Base-by-base conservation (phyloP, 306 rosid species). In the Mimosa pudica region DNA sequence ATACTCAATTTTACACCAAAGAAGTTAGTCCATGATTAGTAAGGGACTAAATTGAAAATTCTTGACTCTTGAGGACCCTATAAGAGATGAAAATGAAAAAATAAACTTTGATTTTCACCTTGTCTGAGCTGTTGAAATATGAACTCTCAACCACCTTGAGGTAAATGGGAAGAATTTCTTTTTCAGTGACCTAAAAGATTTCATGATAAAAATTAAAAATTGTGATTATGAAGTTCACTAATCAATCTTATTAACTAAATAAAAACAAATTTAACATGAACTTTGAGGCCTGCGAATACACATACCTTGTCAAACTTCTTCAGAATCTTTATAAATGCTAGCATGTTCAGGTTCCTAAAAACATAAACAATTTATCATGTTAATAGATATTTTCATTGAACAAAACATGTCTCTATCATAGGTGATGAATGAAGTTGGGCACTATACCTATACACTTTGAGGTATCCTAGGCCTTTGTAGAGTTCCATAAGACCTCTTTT, bases 251-350 rank as follows among this genome's bases (percentile, higher is more conserved):
- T 33, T 78, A 79, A 74, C 35, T 55, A 44, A 78, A 67, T 57
- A 57, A 18, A 55, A 57, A 0, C 7, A n/a, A n/a, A 3, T 17
- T 55, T 5, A 55, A 77, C 70, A 49, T 52, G n/a, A 78, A 75
- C 13, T 61, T 54, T 70, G 63, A 64, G 73, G 79, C 76, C 81
- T 64, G 4, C 7, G n/a, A 52, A 73, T 80, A 35, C 76, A 76
- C 88, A 89, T 84, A 90, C 99, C 90, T 96, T 96, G 89, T 91
- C 99, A 79, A 93, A 93, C 87, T 96, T 96, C 92, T 96, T 96
- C 82, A 96, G 82, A 66, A 96, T 96, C 92, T 96, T 96, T 49
- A 89, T 80, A 76, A 96, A 93, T 73, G 98, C 99, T 79, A 91
- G 98, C 89, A 93, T 77, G 85, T 96, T 96, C 88, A 96, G 86